Evolutionary conservation across 2,329 filamentous ascomycete genomes (phyloP).

Genomic region (Colletotrichum plurivorum): DNA sequence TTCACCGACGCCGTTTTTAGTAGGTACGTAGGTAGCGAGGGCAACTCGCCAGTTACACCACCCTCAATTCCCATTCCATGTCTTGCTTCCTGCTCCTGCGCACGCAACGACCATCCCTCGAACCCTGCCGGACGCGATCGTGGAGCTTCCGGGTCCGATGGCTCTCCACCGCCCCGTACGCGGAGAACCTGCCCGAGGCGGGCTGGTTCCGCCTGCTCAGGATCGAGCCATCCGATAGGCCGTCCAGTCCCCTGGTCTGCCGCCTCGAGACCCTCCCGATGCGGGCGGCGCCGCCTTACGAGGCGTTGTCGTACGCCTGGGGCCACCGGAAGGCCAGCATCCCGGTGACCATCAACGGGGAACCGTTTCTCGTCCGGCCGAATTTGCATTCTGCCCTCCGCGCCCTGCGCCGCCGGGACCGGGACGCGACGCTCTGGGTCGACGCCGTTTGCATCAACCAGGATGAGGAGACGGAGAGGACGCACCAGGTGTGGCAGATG

Average conservation of each 20-base stretch:
- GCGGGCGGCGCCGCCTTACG: conserved; percentile 1
- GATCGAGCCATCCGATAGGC: background rate
- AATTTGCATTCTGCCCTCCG: background rate
- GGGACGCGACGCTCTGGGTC: conserved; percentile 42
- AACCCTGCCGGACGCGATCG: no score
- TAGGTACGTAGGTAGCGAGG: no score
- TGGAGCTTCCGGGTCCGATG: background rate
- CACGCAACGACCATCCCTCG: no score
- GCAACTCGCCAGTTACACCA: no score
- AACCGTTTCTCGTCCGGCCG: background rate
- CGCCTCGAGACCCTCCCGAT: background rate
- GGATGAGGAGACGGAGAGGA: conserved; percentile 41
- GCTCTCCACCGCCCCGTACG: background rate
- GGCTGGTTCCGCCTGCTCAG: background rate
- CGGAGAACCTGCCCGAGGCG: background rate
- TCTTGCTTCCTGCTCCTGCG: no score
- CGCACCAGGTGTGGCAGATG: conserved; percentile 44
- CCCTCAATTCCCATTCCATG: no score
- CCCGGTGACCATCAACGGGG: background rate
- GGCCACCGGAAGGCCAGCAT: background rate
- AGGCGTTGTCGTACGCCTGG: conserved; percentile 12
- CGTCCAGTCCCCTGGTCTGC: background rate
- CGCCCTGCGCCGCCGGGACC: background rate
- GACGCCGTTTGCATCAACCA: conserved; percentile 46
- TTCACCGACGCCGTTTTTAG: no score